Evolutionary conservation across 2,329 filamentous ascomycete species (phyloP), one percentile per base, ranked within the genome.

Genomic region (Verticillium alfalfae): DNA sequence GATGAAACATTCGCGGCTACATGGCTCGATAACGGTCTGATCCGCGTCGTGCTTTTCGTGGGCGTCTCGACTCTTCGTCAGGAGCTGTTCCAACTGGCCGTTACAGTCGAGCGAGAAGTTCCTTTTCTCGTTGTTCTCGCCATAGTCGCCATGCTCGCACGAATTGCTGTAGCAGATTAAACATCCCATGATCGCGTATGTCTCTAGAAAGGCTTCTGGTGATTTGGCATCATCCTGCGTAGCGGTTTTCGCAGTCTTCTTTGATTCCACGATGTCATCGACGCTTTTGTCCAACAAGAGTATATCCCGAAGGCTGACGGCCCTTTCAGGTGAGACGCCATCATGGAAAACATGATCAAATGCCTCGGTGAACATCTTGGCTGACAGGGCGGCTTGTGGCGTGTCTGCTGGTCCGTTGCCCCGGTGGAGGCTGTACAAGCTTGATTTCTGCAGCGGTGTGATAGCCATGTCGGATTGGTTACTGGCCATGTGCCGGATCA

Each of bases 121-220:
- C 38, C 81, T 78, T 66, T 84, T 82, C 63, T 83, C 69, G 56
- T 79, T 79, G 56, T 81, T 80, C 7, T 73, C 70, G 60, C 84
- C 81, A 59, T 85, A 86, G 60, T 86, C 84, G 56, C 84, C 84
- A 64, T 87, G 84, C 67, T 87, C 84, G 63, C 84, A 87, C 13
- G 84, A 85, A 69, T 86, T 81, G 58, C 82, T 82, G 67, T 79
- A 83, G 71, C 84, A 87, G 59, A 86, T 80, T n/a, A 85, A 71
- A 66, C 84, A 87, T 13, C 81, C 82, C 16, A 87, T 75, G 10
- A 83, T 76, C 37, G 79, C 79, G 67, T 86, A 85, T 1, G 82
- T 86, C 57, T 81, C 81, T 31, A 87, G 68, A 39, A 79, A 69
- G 56, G 72, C 69, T 45, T 70, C 68, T 15, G 66, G 58, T 41